Conservation (phyloP, 2,329 filamentous ascomycete genomes). For the Monilinia vaccinii-corymbosi region DNA sequence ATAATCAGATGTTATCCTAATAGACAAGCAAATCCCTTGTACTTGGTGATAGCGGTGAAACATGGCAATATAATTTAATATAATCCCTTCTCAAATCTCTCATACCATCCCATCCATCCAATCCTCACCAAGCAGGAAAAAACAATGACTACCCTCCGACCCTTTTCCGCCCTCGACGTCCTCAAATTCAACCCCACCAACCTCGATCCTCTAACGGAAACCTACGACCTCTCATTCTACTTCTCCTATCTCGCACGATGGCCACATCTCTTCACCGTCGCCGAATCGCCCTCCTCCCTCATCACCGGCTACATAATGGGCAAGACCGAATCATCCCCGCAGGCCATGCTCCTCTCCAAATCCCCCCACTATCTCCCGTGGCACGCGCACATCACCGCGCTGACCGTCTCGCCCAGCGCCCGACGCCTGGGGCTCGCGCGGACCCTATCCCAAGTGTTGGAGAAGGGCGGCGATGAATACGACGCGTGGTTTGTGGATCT, state of each 20-base stretch:
- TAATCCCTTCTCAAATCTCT: neutral
- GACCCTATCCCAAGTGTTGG: slow-evolving; percentile 70
- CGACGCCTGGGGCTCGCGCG: slow-evolving; percentile 81
- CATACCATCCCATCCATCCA: neutral
- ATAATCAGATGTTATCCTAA: too few species aligned
- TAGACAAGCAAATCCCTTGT: neutral
- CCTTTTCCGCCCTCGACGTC: slow-evolving; percentile 76
- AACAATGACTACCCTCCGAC: slow-evolving; percentile 72
- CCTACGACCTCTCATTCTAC: slow-evolving; percentile 93
- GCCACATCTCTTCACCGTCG: slow-evolving; percentile 89
- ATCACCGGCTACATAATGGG: slow-evolving; percentile 98
- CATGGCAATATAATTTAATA: neutral
- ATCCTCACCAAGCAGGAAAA: too few species aligned
- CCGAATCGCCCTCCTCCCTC: slow-evolving; percentile 76
- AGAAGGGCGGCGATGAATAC: slow-evolving; percentile 71
- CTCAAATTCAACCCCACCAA: slow-evolving; percentile 91
- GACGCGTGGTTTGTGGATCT: slow-evolving; percentile 93
- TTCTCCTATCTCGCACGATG: slow-evolving; percentile 92
- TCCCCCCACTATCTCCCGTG: slow-evolving; percentile 95
- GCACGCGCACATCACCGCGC: slow-evolving; percentile 95
- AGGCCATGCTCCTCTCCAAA: slow-evolving; percentile 60
- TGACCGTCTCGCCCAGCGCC: slow-evolving; percentile 83
- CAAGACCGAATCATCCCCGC: slow-evolving; percentile 82
- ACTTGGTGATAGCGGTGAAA: neutral
- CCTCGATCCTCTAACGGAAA: slow-evolving; percentile 93